phyloP scores from a whole-genome alignment of 192 early-diverging fungal species.

The Backusella macrospora region DNA sequence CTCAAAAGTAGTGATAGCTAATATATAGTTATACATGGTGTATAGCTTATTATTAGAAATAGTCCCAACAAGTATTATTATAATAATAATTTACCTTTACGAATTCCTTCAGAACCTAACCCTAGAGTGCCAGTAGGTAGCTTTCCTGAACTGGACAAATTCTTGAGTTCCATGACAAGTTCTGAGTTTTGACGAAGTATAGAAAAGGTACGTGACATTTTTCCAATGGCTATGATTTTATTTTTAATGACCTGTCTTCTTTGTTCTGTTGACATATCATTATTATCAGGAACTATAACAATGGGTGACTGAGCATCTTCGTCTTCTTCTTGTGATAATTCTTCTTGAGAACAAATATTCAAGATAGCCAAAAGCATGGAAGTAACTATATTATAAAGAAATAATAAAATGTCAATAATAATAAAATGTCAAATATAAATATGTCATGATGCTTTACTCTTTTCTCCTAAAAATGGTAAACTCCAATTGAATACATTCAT shows the following conservation, averaged over 20 bases:
- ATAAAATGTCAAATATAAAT: neutral
- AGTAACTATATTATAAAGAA: slow-evolving; percentile 62
- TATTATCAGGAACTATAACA: slow-evolving; percentile 4
- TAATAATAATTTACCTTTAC: slow-evolving; percentile 56
- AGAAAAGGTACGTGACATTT: slow-evolving; percentile 85
- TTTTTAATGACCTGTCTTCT: slow-evolving; percentile 74
- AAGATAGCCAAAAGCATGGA: slow-evolving; percentile 95
- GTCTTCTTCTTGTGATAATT: slow-evolving; percentile 68
- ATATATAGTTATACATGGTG: neutral
- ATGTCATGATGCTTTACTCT: slow-evolving; percentile 59
- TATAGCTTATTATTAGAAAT: neutral
- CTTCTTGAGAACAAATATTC: slow-evolving; percentile 93
- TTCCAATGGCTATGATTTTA: slow-evolving; percentile 91
- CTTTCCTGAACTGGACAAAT: slow-evolving; percentile 72
- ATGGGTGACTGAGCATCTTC: neutral
- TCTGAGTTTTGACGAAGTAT: slow-evolving; percentile 90
- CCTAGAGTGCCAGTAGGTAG: slow-evolving; percentile 86
- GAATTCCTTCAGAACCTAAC: slow-evolving; percentile 90
- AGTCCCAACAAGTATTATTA: neutral
- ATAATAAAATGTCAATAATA: neutral
- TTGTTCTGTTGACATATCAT: slow-evolving; percentile 54
- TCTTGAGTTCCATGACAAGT: slow-evolving; percentile 90
- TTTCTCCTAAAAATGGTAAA: slow-evolving; percentile 97
- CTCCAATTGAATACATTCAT: slow-evolving; percentile 99
- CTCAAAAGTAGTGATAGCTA: slow-evolving; percentile 89